These are phyloP conservation scores for Pezicula neosporulosa DNA, from an alignment of 2,329 filamentous ascomycete species.

Conservation along the genomic window DNA sequence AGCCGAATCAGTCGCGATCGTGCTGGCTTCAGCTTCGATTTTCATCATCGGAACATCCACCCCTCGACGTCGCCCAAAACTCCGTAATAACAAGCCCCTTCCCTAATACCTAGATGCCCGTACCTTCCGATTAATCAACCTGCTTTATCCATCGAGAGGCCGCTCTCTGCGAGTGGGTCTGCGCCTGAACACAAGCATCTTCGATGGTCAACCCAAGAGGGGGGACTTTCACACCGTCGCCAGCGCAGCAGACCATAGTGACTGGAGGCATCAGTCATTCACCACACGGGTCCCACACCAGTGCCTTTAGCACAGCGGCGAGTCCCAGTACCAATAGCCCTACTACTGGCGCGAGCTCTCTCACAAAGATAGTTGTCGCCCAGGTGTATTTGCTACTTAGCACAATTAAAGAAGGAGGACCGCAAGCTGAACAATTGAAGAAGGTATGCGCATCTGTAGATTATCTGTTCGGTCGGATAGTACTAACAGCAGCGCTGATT, in stretches of 20 bases:
- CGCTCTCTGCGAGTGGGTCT: slow-evolving; percentile 30
- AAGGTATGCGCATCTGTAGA: slow-evolving; percentile 58
- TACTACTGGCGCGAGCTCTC: slow-evolving; percentile 50
- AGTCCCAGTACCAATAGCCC: slow-evolving; percentile 33
- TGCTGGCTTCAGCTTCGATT: slow-evolving; percentile 3
- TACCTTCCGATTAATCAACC: slow-evolving; percentile 28
- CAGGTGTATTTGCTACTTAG: slow-evolving; percentile 94
- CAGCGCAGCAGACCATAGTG: slow-evolving; percentile 30
- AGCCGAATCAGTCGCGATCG: slow-evolving; percentile 2
- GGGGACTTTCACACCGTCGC: slow-evolving; percentile 32
- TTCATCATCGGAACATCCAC: neutral
- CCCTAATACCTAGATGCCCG: slow-evolving; percentile 16
- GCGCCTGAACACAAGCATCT: slow-evolving; percentile 28
- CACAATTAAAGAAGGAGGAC: slow-evolving; percentile 92
- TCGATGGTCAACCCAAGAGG: slow-evolving; percentile 34
- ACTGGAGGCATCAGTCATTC: slow-evolving; percentile 30
- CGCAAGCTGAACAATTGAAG: slow-evolving; percentile 84
- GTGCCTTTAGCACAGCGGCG: slow-evolving; percentile 32
- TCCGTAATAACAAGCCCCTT: neutral
- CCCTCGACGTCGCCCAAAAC: neutral
- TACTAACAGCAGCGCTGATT: slow-evolving; percentile 7
- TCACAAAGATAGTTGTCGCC: slow-evolving; percentile 91
- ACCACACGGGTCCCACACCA: slow-evolving; percentile 42
- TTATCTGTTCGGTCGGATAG: slow-evolving; percentile 3
- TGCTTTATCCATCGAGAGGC: slow-evolving; percentile 28